These are phyloP conservation scores for Trebouxia sp. DNA, from an alignment of 139 green algal species.

Conservation along the genomic window DNA sequence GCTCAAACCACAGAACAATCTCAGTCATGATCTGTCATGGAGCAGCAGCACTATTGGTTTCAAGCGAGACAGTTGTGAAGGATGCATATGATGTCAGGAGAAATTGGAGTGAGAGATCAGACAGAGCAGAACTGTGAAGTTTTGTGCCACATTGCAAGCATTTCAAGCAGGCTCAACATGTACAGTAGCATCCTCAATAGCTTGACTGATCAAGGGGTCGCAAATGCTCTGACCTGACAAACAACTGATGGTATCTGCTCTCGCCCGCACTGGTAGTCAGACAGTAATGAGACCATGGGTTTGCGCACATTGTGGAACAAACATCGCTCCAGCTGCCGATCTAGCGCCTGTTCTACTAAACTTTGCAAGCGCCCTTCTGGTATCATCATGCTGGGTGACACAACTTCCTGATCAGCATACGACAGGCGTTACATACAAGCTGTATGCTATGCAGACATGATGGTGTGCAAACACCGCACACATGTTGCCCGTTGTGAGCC, in stretches of 20 bases:
- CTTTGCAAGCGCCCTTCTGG: constrained; percentile 71
- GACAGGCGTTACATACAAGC: constrained; percentile 52
- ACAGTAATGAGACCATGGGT: constrained; percentile 60
- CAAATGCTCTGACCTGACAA: constrained; percentile 53
- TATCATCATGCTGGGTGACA: constrained; percentile 65
- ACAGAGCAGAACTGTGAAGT: too few relatives aligned
- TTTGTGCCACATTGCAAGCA: too few relatives aligned
- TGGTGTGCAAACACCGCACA: too few relatives aligned
- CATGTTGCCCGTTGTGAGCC: too few relatives aligned
- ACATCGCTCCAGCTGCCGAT: constrained; percentile 61
- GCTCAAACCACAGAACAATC: too few relatives aligned
- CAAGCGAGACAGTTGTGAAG: too few relatives aligned
- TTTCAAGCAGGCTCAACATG: too few relatives aligned
- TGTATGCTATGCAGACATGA: constrained; percentile 38
- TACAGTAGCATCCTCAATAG: too few relatives aligned
- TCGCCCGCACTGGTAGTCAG: constrained; percentile 69
- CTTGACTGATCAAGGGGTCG: neutral
- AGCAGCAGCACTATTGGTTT: too few relatives aligned
- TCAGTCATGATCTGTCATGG: too few relatives aligned
- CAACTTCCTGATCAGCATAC: constrained; percentile 35
- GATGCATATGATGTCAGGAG: too few relatives aligned
- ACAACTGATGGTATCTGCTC: constrained; percentile 73
- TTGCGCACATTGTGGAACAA: constrained; percentile 67
- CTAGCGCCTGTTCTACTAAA: constrained; percentile 77
- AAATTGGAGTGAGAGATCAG: too few relatives aligned